These are phyloP conservation scores for Aphanomyces cochlioides DNA, from an alignment of 352 stramenopile species.

Conservation along the genomic window DNA sequence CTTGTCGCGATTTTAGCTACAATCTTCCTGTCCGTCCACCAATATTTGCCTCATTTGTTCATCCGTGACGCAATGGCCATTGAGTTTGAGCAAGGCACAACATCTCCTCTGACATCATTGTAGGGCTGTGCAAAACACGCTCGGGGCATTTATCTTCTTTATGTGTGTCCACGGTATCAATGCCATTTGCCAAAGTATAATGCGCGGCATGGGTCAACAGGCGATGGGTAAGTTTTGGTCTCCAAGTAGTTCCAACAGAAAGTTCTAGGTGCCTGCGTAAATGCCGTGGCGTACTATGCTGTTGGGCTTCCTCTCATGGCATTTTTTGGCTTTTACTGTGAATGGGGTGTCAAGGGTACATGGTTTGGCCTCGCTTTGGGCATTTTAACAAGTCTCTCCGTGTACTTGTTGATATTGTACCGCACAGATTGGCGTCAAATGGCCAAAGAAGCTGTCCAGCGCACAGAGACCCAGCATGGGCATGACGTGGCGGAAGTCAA, in stretches of 20 bases:
- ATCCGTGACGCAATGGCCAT: constrained; percentile 36
- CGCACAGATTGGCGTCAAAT: constrained; percentile 16
- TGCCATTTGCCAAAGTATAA: constrained; percentile 54
- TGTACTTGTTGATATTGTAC: constrained; percentile 34
- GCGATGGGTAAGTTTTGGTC: constrained; percentile 39
- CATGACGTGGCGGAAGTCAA: too few relatives aligned
- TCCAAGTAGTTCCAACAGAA: constrained; percentile 54
- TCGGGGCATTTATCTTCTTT: constrained; percentile 35
- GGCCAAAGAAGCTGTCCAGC: constrained; percentile 11
- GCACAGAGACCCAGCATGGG: not conserved
- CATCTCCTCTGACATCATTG: constrained; percentile 32
- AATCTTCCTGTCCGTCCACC: constrained; percentile 43
- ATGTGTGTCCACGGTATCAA: constrained; percentile 50
- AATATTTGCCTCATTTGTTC: constrained; percentile 44
- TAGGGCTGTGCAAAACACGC: constrained; percentile 28
- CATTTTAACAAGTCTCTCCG: constrained; percentile 45
- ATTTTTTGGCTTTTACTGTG: constrained; percentile 48
- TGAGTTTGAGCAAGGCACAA: not conserved
- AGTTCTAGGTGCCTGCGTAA: constrained; percentile 44
- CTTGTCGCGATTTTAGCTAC: constrained; percentile 30
- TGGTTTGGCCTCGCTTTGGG: constrained; percentile 54
- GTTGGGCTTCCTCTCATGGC: constrained; percentile 63
- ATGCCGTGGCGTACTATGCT: constrained; percentile 70
- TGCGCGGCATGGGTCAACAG: constrained; percentile 61
- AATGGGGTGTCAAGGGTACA: constrained; percentile 46